Conservation (phyloP, 805 yeast species). For the Wickerhamiella kazuoi region DNA sequence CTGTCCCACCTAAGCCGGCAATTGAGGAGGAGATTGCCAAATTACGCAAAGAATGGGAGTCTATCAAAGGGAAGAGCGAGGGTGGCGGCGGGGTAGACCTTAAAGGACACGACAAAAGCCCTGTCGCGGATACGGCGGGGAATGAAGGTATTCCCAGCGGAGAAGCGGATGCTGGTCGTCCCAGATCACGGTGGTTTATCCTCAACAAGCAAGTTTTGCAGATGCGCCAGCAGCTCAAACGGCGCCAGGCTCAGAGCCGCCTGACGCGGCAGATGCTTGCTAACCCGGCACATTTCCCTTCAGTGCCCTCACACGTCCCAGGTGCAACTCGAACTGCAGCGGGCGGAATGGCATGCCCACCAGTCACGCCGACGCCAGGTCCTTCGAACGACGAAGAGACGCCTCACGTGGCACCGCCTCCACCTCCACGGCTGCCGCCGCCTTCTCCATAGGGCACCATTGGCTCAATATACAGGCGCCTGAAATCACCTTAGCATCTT, state of each 20-base stretch:
- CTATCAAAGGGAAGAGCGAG: conserved; percentile 8
- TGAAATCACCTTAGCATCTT: no score
- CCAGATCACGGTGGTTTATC: conserved; percentile 4
- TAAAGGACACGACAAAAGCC: background rate
- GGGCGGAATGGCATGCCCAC: no score
- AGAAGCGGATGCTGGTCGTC: background rate
- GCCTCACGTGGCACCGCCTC: background rate
- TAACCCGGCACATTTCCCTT: conserved; percentile 20
- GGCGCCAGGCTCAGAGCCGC: conserved; percentile 17
- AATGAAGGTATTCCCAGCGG: background rate
- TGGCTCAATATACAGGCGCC: background rate
- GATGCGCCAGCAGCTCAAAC: conserved; percentile 22
- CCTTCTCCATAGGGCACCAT: background rate
- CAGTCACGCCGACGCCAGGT: no score
- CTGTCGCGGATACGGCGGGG: background rate
- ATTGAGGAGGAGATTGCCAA: conserved; percentile 20
- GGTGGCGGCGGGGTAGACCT: conserved; percentile 3
- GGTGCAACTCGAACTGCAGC: background rate
- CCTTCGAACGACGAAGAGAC: no score
- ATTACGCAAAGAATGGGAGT: conserved; percentile 19
- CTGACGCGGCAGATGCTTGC: conserved; percentile 18
- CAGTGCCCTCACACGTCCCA: conserved; percentile 18
- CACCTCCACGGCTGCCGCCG: background rate
- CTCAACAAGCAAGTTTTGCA: conserved; percentile 28
- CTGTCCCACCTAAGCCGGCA: conserved; percentile 5